Base-by-base conservation (phyloP, 2,329 filamentous ascomycete genomes). In the Apiospora sp. region DNA sequence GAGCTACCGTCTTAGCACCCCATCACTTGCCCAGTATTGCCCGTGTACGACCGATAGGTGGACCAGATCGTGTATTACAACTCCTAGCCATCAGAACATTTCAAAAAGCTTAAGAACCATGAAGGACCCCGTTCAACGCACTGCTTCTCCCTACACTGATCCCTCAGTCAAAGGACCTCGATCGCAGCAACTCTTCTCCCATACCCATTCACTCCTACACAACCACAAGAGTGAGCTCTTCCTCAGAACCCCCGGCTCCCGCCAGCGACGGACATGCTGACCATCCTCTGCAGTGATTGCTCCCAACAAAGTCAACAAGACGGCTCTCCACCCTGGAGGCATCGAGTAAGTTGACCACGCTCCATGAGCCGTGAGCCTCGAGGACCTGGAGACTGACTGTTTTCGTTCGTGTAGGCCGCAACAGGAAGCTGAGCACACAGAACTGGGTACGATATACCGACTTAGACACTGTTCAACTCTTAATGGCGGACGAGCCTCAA, bases 281-380 rank as follows among this genome's bases (percentile, higher is more conserved):
- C 74, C 44, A 27, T 49, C 73, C 49, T 48, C 68, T 19, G 64
- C 71, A 89, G 87, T 90, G 88, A 84, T 88, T 83, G 79, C 83
- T 80, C 87, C 84, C 80, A 88, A 86, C 82, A 81, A 81, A 77
- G 89, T 98, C 81, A 98, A 98, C 91, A 96, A 95, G 88, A 98
- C 95, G 80, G 91, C 91, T 80, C 92, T 98, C 79, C 95, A 98
- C 90, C 95, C 95, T 75, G 87, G 91, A 83, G 95, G 95, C 92
- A 93, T 98, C 78, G 89, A 93, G 94, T 97, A 90, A 84, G 94
- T 92, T 72, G 49, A 51, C 72, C 37, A 64, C 71, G 3, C 46
- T 22, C 34, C 5, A 64, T 13, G 34, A 64, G 22, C 34, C 5
- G 41, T 13, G 34, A 64, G 22, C 70, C 46, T 73, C 70, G 70